These are phyloP conservation scores for Vaccinium vitisidaea DNA, from an alignment of 148 eudicot genomes.

Conservation along the genomic window DNA sequence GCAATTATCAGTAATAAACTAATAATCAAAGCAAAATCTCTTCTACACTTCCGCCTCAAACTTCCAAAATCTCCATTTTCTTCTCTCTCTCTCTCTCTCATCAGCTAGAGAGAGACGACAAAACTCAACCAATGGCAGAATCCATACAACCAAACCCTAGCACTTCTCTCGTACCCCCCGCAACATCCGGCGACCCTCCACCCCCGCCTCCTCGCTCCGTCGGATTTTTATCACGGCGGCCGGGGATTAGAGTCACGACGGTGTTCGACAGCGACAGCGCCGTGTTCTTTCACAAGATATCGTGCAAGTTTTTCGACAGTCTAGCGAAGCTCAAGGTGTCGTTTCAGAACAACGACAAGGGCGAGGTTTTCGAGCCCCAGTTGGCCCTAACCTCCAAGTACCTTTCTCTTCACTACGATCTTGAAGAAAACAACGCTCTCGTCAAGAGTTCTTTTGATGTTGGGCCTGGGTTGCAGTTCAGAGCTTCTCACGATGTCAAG, in stretches of 20 bases:
- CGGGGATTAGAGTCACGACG: constrained; percentile 60
- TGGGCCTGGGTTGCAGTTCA: constrained; percentile 52
- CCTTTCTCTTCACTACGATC: constrained; percentile 61
- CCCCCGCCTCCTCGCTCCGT: constrained; percentile 18
- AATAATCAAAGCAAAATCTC: no score
- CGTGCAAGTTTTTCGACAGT: constrained; percentile 66
- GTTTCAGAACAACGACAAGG: constrained; percentile 56
- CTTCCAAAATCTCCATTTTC: not conserved
- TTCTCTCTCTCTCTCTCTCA: not conserved
- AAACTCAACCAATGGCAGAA: constrained; percentile 24
- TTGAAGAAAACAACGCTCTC: constrained; percentile 64
- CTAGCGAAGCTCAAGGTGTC: constrained; percentile 72
- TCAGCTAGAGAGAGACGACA: not conserved
- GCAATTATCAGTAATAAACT: no score
- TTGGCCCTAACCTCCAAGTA: constrained; percentile 52
- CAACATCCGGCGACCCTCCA: constrained; percentile 28
- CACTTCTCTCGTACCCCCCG: constrained; percentile 3
- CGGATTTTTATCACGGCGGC: constrained; percentile 41
- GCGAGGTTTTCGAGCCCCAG: constrained; percentile 64
- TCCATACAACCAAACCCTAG: constrained; percentile 19
- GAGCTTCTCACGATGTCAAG: constrained; percentile 61
- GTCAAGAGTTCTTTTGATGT: constrained; percentile 50
- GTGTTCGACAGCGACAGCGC: constrained; percentile 83
- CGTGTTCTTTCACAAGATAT: constrained; percentile 61
- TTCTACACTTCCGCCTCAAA: constrained; percentile 20